Conservation (phyloP, 192 early-diverging fungal genomes). For the Gorgonomyces haynaldii region DNA sequence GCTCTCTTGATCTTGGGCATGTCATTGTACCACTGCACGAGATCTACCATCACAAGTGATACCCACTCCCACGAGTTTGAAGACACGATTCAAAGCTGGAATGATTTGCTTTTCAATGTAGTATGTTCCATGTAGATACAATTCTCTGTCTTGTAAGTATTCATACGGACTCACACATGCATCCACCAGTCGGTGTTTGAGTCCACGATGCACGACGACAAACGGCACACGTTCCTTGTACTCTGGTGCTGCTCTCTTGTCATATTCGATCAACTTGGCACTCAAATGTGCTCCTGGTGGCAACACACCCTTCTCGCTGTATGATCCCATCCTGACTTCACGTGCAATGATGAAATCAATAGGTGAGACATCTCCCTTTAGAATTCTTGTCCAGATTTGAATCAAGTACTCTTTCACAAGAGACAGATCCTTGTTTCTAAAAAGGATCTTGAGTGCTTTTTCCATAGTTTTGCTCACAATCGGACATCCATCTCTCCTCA, state of each 20-base stretch:
- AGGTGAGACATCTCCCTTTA: conserved; percentile 49
- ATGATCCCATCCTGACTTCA: conserved; percentile 69
- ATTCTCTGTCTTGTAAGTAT: conserved; percentile 42
- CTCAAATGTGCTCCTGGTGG: conserved; percentile 68
- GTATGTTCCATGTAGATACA: conserved; percentile 64
- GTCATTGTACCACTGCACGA: conserved; percentile 55
- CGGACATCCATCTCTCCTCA: conserved; percentile 75
- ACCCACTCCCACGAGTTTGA: conserved; percentile 70
- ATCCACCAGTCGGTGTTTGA: conserved; percentile 55
- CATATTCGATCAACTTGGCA: conserved; percentile 49
- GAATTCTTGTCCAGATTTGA: conserved; percentile 59
- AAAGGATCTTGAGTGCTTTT: conserved; percentile 63
- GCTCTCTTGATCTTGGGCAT: conserved; percentile 56
- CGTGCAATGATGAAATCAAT: conserved; percentile 84
- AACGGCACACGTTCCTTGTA: conserved; percentile 85
- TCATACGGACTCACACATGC: conserved; percentile 58
- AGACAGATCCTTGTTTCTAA: conserved; percentile 69
- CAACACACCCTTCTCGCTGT: conserved; percentile 46
- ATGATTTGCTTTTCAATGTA: conserved; percentile 81
- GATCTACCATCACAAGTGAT: conserved; percentile 63
- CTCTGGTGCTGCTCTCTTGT: conserved; percentile 69
- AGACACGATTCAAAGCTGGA: conserved; percentile 63
- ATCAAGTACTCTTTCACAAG: conserved; percentile 63
- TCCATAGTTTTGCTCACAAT: conserved; percentile 72
- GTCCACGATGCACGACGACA: conserved; percentile 64